Base-by-base conservation (phyloP, 2,329 filamentous ascomycete genomes). In the Sporothrix sp. region DNA sequence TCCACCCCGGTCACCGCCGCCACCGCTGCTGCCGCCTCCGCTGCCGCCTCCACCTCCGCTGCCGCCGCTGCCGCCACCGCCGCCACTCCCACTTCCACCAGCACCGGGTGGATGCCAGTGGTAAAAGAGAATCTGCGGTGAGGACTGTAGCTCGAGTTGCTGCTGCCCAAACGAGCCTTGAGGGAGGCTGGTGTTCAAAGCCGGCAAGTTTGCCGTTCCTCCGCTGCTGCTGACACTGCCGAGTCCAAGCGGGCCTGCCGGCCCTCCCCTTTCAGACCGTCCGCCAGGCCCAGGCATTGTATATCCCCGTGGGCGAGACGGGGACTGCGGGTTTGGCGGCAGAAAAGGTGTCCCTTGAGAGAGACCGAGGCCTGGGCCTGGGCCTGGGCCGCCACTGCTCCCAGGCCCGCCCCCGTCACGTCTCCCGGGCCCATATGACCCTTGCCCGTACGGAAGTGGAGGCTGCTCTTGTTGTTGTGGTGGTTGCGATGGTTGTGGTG, bases 61-160 rank as follows among this genome's bases (percentile, higher is more conserved):
- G 56, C 73, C 71, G 66, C 48, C 30, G 11, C 46, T 25, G 18
- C 37, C 14, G 9, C 30, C 30, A 6, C 45, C 25, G 10, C 28
- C 18, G 14, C 21, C 25, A 28, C 27, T 27, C 16, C 45, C 20
- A 4, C 27, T 20, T 13, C 28, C 47, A 33, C 47, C 37, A 2
- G 35, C 27, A 13, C 38, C 33, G 0, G 89, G 89, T 40, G 89
- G 89, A 53, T 91, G 85, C 88, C 89, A 95, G 63, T 95, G 87
- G 62, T 95, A 87, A 64, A 95, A 95, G 66, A 87, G 93, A 43
- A 95, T 85, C 20, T 83, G 85, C 0, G 84, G 81, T 36, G 85
- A 87, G 16, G 80, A 76, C 56, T 82, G 73, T 39, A 78, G 68
- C 42, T 81, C 79, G 5, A 47, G 45, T 58, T 84, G 76, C 59